These are phyloP conservation scores for Boletus rex-veris DNA, from an alignment of 768 basidiomycete genomes.

Conservation along the genomic window DNA sequence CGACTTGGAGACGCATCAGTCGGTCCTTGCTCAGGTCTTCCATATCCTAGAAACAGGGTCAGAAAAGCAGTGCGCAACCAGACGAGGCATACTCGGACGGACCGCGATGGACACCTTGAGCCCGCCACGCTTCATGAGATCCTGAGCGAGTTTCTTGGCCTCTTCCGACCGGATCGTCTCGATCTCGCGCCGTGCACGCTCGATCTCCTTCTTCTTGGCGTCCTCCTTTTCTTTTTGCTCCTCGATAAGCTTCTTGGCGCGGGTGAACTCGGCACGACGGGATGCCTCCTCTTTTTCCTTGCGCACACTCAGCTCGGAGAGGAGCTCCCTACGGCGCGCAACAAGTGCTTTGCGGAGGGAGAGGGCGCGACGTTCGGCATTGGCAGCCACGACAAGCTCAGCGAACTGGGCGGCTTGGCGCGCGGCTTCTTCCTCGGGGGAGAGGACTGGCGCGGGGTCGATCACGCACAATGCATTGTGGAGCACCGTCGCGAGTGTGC, in stretches of 20 bases:
- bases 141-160: conserved; percentile 84
- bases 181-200: conserved; percentile 67
- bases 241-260: conserved; percentile 71
- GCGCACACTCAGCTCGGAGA: conserved; percentile 77
- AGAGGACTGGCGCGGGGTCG: conserved; percentile 39
- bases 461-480: conserved; percentile 65
- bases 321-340: conserved; percentile 78
- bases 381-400: conserved; percentile 58
- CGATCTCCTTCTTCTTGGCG: conserved; percentile 62
- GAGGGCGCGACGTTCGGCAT: conserved; percentile 74
- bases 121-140: conserved; percentile 74
- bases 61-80: not conserved
- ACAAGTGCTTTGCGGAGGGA: conserved; percentile 76
- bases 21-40: conserved; percentile 82
- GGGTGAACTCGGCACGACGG: conserved; percentile 62
- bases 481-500: conserved; percentile 69
- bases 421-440: conserved; percentile 40
- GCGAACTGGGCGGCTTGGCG: conserved; percentile 54
- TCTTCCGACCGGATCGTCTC: conserved; percentile 61
- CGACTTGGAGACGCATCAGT: conserved; percentile 86
- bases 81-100: conserved; percentile 22
- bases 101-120: conserved; percentile 70
- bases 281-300: conserved; percentile 89
- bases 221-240: conserved; percentile 61
- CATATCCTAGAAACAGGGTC: conserved; percentile 51